Conservation (phyloP, 2,329 filamentous ascomycete species). For the Hymenoscyphus fraxineus region DNA sequence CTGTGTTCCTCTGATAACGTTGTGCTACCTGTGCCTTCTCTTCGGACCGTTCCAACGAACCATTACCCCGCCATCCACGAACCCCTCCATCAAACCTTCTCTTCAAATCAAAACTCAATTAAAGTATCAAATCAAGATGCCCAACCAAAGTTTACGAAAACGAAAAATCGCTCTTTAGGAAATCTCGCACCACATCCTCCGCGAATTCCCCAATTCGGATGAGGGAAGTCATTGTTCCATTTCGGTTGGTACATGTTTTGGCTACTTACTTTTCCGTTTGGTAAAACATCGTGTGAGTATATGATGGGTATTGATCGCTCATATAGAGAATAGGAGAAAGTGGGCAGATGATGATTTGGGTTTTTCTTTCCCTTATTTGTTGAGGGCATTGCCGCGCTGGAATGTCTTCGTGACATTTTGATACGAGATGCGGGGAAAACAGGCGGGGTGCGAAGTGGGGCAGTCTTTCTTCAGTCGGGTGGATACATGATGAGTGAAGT, state of each 20-base stretch:
- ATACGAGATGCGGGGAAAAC: background rate
- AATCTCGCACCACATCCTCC: background rate
- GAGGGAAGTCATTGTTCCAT: background rate
- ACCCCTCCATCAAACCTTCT: background rate
- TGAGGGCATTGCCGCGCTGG: background rate
- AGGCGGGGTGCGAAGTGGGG: background rate
- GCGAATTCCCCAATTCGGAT: background rate
- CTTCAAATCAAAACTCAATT: background rate
- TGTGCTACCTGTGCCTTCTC: background rate
- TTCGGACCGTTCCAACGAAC: background rate
- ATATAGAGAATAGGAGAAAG: conserved; percentile 1
- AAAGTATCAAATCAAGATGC: background rate
- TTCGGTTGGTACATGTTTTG: background rate
- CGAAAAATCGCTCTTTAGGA: background rate
- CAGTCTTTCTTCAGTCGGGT: background rate
- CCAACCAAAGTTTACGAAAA: background rate
- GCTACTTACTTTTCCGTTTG: background rate
- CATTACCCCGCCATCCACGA: background rate
- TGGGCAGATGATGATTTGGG: background rate
- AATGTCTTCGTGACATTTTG: background rate
- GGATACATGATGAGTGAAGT: background rate
- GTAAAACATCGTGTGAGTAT: background rate
- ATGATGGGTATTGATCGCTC: background rate
- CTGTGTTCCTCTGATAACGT: background rate
- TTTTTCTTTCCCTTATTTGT: conserved; percentile 3